phyloP scores from a whole-genome alignment of 1,284 basidiomycete genomes.

The Boletus albobrunnescens region DNA sequence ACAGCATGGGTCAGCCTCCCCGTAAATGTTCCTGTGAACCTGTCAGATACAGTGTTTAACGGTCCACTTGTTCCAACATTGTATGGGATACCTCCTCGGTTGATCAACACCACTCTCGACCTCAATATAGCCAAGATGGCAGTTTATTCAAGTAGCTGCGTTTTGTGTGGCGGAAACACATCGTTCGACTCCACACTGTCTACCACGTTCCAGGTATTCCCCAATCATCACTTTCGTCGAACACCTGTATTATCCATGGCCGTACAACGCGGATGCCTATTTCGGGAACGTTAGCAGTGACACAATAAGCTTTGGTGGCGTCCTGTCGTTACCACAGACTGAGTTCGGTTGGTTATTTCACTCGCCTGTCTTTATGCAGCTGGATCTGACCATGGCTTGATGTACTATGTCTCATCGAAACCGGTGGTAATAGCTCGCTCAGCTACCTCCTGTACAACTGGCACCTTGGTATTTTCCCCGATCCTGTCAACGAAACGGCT shows the following conservation, averaged over 20 bases:
- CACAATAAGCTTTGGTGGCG: constrained; percentile 12
- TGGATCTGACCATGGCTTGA: not conserved
- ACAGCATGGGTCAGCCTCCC: constrained; percentile 18
- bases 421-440: constrained; percentile 14
- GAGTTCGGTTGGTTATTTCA: constrained; percentile 12
- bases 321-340: constrained; percentile 11
- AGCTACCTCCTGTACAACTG: constrained; percentile 22
- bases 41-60: constrained; percentile 16
- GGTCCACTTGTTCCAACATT: constrained; percentile 17
- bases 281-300: constrained; percentile 14
- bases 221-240: not conserved
- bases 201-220: constrained; percentile 20
- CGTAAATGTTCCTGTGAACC: constrained; percentile 9
- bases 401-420: constrained; percentile 10
- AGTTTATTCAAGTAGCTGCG: constrained; percentile 20
- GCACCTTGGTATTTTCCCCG: constrained; percentile 21
- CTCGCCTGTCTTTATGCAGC: no score
- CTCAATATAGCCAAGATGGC: constrained; percentile 15
- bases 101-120: constrained; percentile 21
- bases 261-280: constrained; percentile 7
- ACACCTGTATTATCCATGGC: constrained; percentile 9
- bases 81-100: constrained; percentile 23
- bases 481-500: constrained; percentile 18
- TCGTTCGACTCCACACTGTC: constrained; percentile 18
- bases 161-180: constrained; percentile 20